These are phyloP conservation scores for Phytophthora agathidicida DNA, from an alignment of 352 stramenopile genomes.

Conservation along the genomic window DNA sequence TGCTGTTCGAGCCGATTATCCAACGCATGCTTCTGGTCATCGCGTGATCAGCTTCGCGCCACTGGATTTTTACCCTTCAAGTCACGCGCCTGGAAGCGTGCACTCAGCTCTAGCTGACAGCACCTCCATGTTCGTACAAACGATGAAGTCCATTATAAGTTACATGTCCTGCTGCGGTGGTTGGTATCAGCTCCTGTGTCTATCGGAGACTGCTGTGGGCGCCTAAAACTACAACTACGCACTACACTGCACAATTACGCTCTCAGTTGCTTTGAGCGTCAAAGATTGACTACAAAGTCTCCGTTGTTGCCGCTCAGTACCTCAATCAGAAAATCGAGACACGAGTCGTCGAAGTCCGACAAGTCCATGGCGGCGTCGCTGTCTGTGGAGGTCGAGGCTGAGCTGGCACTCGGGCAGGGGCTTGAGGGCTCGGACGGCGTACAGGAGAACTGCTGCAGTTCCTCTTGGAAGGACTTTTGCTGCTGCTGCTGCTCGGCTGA, in stretches of 20 bases:
- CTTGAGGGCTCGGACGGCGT: conserved; percentile 2
- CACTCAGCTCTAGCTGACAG: not conserved
- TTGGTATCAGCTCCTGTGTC: conserved; percentile 11
- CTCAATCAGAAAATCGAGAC: conserved; percentile 49
- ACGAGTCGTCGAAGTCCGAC: conserved; percentile 48
- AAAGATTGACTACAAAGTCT: conserved; percentile 28
- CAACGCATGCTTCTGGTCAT: conserved; percentile 6
- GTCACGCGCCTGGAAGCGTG: not conserved
- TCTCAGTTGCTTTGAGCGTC: too few species aligned
- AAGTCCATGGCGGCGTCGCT: conserved; percentile 30
- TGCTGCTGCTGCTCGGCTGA: not conserved
- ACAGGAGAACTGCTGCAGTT: conserved; percentile 14
- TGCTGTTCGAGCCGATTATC: conserved; percentile 8
- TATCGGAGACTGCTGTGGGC: conserved; percentile 16
- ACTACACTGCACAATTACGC: conserved; percentile 6
- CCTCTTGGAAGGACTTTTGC: conserved; percentile 23
- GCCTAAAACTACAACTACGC: conserved; percentile 11
- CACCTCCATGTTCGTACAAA: not conserved
- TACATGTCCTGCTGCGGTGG: conserved; percentile 5
- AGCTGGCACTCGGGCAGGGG: conserved; percentile 21
- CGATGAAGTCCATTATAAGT: conserved; percentile 19
- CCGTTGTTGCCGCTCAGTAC: conserved; percentile 29
- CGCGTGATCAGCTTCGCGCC: not conserved
- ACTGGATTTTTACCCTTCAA: conserved; percentile 18
- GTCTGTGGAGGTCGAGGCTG: conserved; percentile 11